Conservation (phyloP, 805 yeast species). For the Suhomyces tanzawaensis region DNA sequence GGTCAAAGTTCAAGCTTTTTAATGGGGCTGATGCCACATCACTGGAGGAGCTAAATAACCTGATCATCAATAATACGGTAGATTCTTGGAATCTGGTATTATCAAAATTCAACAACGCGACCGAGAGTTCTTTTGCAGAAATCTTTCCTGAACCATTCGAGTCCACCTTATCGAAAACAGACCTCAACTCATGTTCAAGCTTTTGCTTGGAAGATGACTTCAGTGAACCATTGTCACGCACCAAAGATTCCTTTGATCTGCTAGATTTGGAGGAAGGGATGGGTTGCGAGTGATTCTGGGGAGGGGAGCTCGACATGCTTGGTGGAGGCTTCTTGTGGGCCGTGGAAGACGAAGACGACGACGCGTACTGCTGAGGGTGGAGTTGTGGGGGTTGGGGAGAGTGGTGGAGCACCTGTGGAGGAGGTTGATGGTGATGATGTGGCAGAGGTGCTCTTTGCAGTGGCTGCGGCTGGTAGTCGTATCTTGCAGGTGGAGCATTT, state of each 20-base stretch:
- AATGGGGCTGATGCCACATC: constrained; percentile 18
- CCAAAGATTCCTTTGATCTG: constrained; percentile 22
- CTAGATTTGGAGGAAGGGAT: constrained; percentile 11
- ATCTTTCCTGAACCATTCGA: constrained; percentile 52
- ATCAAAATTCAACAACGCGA: constrained; percentile 61
- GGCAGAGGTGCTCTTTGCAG: constrained; percentile 11
- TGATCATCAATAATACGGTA: constrained; percentile 61
- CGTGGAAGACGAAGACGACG: constrained; percentile 4
- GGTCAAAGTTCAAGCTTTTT: constrained; percentile 45
- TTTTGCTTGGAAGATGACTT: constrained; percentile 35
- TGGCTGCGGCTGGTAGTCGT: constrained; percentile 12
- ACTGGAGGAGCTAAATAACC: constrained; percentile 48
- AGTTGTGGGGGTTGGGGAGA: constrained; percentile 9
- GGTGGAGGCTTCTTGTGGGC: constrained; percentile 22
- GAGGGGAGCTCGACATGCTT: constrained; percentile 3
- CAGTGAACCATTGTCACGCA: constrained; percentile 12
- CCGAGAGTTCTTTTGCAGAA: constrained; percentile 54
- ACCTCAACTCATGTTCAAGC: constrained; percentile 47
- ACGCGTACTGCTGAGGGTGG: constrained; percentile 9
- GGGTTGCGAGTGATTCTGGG: constrained; percentile 2
- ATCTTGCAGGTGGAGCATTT: constrained; percentile 7
- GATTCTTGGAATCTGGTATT: constrained; percentile 58
- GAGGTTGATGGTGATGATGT: constrained; percentile 7
- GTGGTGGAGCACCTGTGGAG: constrained; percentile 10
- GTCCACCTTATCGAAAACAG: constrained; percentile 55